A percentile compares a stretch with the other conserved stretches of the same genome.
phyloP scores from a whole-genome alignment of 164 flowering plant genomes.

The Annona cherimola region DNA sequence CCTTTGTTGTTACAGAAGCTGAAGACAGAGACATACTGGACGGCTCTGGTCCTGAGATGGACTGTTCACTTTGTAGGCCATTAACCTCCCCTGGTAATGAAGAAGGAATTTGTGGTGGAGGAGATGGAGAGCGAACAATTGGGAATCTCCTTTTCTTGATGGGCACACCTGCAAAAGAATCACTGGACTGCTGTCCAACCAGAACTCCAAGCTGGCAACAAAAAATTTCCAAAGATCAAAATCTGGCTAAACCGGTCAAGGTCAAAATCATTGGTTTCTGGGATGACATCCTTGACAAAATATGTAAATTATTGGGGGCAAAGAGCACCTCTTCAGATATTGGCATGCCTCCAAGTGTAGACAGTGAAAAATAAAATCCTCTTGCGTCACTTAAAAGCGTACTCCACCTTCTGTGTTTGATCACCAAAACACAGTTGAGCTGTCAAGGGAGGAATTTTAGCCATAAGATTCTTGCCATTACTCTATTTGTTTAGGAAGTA shows the following conservation, averaged over 20 bases:
- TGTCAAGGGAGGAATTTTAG: neutral
- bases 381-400: neutral
- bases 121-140: conserved; percentile 30
- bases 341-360: conserved; percentile 2
- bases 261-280: neutral
- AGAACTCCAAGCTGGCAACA: conserved; percentile 37
- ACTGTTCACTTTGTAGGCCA: conserved; percentile 20
- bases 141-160: conserved; percentile 55
- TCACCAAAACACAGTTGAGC: neutral
- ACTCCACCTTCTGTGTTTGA: neutral
- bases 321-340: neutral
- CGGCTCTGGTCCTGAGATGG: conserved; percentile 9
- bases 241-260: neutral
- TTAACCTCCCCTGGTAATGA: conserved; percentile 12
- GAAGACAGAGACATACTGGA: conserved; percentile 13
- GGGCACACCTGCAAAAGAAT: conserved; percentile 42
- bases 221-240: conserved; percentile 11
- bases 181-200: conserved; percentile 30
- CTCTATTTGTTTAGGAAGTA: too few species aligned
- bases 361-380: neutral
- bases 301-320: neutral
- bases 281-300: neutral
- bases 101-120: conserved; percentile 25
- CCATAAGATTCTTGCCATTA: neutral
- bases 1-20: conserved; percentile 12